Evolutionary conservation across 371 early-diverging fungal genomes (phyloP).

Genomic region (Gilbertella persicaria): DNA sequence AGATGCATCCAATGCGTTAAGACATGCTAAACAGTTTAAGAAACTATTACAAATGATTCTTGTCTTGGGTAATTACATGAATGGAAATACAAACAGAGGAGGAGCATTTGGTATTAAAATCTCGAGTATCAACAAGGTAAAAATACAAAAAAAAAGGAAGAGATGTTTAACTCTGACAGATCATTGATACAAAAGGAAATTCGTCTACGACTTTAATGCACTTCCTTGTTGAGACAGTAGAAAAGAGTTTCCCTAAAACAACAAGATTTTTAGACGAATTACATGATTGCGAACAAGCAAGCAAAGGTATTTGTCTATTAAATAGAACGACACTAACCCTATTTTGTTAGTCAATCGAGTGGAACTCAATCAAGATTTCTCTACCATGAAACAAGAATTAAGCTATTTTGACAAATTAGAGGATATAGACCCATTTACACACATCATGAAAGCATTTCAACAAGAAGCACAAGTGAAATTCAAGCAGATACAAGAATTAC

Average conservation of each 20-base stretch:
- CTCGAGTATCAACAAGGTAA: conserved; percentile 81
- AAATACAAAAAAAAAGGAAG: not conserved
- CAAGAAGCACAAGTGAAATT: conserved; percentile 38
- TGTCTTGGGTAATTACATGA: conserved; percentile 90
- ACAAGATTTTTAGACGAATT: conserved; percentile 70
- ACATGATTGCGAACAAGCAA: conserved; percentile 68
- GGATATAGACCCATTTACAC: conserved; percentile 18
- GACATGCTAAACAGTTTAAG: conserved; percentile 48
- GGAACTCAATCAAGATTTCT: conserved; percentile 45
- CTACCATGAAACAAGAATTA: conserved; percentile 46
- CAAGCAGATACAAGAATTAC: conserved; percentile 34
- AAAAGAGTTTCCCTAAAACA: conserved; percentile 64
- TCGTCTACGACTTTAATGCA: conserved; percentile 70
- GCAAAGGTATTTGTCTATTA: conserved; percentile 55
- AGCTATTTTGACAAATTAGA: conserved; percentile 40
- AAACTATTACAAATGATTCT: conserved; percentile 72
- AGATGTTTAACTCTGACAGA: conserved; percentile 33
- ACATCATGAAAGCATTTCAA: conserved; percentile 52
- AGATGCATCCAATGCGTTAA: conserved; percentile 52
- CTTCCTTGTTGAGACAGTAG: conserved; percentile 71
- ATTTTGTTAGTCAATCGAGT: conserved; percentile 39
- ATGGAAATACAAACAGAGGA: conserved; percentile 83
- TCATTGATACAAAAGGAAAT: conserved; percentile 83
- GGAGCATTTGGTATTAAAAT: conserved; percentile 90
- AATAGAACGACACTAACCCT: not conserved